These are phyloP conservation scores for Solanum gracilifrons DNA, from an alignment of 257 asterid species.

Conservation along the genomic window DNA sequence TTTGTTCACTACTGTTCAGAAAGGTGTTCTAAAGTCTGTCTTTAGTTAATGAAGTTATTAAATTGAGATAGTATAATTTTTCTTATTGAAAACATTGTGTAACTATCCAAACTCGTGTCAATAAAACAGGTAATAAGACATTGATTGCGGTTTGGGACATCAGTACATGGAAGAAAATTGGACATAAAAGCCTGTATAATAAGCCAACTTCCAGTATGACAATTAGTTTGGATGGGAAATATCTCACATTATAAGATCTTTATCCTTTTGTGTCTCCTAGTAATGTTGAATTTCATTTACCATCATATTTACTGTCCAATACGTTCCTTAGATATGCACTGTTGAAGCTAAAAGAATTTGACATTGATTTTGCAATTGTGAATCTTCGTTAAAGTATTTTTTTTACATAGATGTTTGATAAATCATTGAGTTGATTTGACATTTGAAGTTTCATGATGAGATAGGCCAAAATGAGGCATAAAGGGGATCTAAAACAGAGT, in stretches of 20 bases:
- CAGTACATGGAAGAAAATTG: slow-evolving; percentile 77
- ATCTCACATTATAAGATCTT: slow-evolving; percentile 71
- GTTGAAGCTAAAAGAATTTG: too few relatives aligned
- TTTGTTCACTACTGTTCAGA: slow-evolving; percentile 66
- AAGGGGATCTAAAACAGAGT: background rate
- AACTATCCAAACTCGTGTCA: slow-evolving; percentile 2
- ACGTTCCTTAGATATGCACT: background rate
- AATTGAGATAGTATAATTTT: background rate
- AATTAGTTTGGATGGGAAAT: slow-evolving; percentile 82
- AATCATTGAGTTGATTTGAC: background rate
- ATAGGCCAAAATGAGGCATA: background rate
- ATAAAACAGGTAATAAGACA: slow-evolving; percentile 52
- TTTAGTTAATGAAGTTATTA: background rate
- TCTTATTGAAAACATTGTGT: slow-evolving; percentile 1
- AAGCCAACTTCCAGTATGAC: slow-evolving; percentile 81
- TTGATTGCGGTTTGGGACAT: slow-evolving; percentile 86
- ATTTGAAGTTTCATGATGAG: background rate
- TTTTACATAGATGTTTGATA: background rate
- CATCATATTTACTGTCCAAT: background rate
- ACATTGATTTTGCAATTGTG: background rate
- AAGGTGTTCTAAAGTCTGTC: slow-evolving; percentile 28
- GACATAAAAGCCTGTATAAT: slow-evolving; percentile 59
- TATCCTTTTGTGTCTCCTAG: background rate
- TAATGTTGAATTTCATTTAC: background rate
- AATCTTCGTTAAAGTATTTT: background rate